Evolutionary conservation across 1,139 yeast genomes (phyloP).

Genomic region (Spathaspora sp.): DNA sequence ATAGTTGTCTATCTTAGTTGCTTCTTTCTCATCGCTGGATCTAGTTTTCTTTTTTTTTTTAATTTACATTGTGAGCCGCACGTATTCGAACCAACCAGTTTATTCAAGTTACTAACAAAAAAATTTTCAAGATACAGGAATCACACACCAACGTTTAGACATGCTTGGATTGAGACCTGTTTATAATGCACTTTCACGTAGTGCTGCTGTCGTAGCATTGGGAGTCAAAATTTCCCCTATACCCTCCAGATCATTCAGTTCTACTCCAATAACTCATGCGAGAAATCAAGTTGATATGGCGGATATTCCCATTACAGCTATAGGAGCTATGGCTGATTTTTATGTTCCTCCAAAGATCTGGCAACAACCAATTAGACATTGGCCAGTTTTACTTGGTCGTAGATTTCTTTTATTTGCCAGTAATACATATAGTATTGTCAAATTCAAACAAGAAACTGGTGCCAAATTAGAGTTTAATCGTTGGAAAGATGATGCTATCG

Average conservation of each 20-base stretch:
- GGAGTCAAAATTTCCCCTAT: not conserved
- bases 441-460: slow-evolving; percentile 42
- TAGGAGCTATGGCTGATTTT: slow-evolving; percentile 46
- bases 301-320: slow-evolving; percentile 38
- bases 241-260: not conserved
- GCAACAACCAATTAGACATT: slow-evolving; percentile 31
- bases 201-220: not conserved
- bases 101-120: not conserved
- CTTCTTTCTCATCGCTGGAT: slow-evolving; percentile 1
- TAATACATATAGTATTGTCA: slow-evolving; percentile 43
- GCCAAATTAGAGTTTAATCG: slow-evolving; percentile 37
- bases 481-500: slow-evolving; percentile 48
- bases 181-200: not conserved
- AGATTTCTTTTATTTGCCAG: slow-evolving; percentile 42
- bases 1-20: not conserved
- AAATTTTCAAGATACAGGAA: not conserved
- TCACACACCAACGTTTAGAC: not conserved
- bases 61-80: not conserved
- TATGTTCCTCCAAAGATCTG: slow-evolving; percentile 41
- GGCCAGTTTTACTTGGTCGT: slow-evolving; percentile 41
- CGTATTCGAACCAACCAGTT: not conserved
- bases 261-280: not conserved
- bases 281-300: slow-evolving; percentile 31
- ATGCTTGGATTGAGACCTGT: slow-evolving; percentile 3
- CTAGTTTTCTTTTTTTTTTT: slow-evolving; percentile 1